phyloP scores from a whole-genome alignment of 2,329 filamentous ascomycete genomes.

The Sporothrix dimorphospora region DNA sequence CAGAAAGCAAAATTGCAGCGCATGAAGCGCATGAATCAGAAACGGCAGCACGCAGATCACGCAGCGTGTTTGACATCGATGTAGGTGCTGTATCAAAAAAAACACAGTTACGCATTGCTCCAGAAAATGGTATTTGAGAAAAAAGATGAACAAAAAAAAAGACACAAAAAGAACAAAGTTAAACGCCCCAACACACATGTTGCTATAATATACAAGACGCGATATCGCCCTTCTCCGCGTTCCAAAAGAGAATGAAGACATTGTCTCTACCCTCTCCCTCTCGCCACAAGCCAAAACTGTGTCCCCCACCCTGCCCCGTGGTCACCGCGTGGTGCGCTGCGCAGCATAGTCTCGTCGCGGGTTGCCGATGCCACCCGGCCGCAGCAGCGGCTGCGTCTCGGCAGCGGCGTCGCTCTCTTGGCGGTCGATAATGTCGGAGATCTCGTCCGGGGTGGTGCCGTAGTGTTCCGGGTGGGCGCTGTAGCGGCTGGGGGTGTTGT shows the following conservation, averaged over 20 bases:
- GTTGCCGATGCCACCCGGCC: conserved; percentile 54
- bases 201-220: neutral
- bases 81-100: neutral
- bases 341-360: conserved; percentile 38
- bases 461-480: conserved; percentile 57
- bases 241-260: too few relatives aligned
- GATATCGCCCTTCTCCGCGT: neutral
- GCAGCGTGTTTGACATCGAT: neutral
- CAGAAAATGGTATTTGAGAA: conserved; percentile 15
- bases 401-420: conserved; percentile 55
- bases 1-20: too few relatives aligned
- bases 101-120: neutral
- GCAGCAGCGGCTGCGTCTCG: conserved; percentile 56
- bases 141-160: neutral
- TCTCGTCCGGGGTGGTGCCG: conserved; percentile 55
- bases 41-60: conserved; percentile 16
- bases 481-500: conserved; percentile 54
- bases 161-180: conserved; percentile 11
- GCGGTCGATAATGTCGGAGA: conserved; percentile 53
- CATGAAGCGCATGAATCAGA: neutral
- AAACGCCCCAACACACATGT: neutral
- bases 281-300: too few relatives aligned
- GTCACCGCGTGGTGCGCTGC: neutral
- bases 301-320: neutral
- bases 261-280: too few relatives aligned